phyloP scores from a whole-genome alignment of 805 yeast species.

The Wickerhamomyces queroliae region DNA sequence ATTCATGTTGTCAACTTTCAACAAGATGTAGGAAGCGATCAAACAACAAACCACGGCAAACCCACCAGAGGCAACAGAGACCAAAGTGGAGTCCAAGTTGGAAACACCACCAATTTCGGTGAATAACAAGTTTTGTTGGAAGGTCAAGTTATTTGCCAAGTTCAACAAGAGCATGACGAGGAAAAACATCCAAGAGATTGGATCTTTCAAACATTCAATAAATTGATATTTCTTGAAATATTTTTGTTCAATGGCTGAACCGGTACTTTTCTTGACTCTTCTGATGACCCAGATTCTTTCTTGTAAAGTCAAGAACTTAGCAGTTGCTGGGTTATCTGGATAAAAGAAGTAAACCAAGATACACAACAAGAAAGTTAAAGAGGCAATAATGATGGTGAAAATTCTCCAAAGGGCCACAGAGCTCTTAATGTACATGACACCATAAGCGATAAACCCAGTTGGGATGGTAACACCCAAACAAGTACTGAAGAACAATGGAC shows the following conservation, averaged over 20 bases:
- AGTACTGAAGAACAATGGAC: slow-evolving; percentile 47
- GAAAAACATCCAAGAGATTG: slow-evolving; percentile 31
- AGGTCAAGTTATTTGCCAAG: slow-evolving; percentile 47
- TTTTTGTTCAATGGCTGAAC: slow-evolving; percentile 38
- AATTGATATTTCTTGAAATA: slow-evolving; percentile 36
- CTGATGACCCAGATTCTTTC: slow-evolving; percentile 49
- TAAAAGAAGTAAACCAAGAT: slow-evolving; percentile 32
- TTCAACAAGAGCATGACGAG: slow-evolving; percentile 36
- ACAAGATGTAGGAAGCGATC: slow-evolving; percentile 29
- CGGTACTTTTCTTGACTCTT: slow-evolving; percentile 32
- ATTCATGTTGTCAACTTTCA: slow-evolving; percentile 29
- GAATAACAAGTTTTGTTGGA: slow-evolving; percentile 45
- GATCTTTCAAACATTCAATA: slow-evolving; percentile 38
- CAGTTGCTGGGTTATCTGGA: slow-evolving; percentile 53
- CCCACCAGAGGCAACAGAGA: slow-evolving; percentile 49
- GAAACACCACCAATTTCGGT: slow-evolving; percentile 38
- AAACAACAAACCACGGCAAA: slow-evolving; percentile 36
- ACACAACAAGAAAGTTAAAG: slow-evolving; percentile 38
- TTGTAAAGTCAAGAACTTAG: slow-evolving; percentile 37
- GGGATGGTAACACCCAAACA: slow-evolving; percentile 49
- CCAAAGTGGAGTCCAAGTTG: slow-evolving; percentile 42
- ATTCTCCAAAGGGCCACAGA: slow-evolving; percentile 42
- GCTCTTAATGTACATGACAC: slow-evolving; percentile 25
- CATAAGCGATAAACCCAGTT: slow-evolving; percentile 42
- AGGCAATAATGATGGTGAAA: slow-evolving; percentile 51